Conservation (phyloP, 108 stramenopile species). For the Parmales sp. region DNA sequence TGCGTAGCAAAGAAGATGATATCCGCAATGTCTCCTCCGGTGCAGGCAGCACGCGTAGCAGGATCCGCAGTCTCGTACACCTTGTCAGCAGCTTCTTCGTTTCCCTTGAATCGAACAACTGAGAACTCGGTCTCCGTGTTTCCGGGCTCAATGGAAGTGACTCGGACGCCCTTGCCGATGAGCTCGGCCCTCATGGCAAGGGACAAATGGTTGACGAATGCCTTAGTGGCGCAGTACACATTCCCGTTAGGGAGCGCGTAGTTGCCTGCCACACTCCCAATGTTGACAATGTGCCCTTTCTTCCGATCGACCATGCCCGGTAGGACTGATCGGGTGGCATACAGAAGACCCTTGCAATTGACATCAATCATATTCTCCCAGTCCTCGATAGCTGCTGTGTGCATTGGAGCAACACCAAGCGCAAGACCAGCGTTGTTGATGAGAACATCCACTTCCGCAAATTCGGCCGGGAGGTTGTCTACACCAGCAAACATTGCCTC, state of each 20-base stretch:
- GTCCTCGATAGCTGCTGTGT: no score
- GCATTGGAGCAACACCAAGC: no score
- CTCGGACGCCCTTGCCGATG: background rate
- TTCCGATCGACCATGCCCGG: background rate
- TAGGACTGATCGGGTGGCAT: background rate
- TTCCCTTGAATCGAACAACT: background rate
- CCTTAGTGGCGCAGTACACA: background rate
- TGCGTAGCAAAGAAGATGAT: background rate
- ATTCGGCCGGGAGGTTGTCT: slow-evolving; percentile 10
- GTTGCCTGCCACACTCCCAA: background rate
- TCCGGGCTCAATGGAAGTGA: background rate
- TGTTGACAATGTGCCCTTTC: background rate
- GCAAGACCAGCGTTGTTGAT: slow-evolving; percentile 20
- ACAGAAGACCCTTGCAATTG: background rate
- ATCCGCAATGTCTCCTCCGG: background rate
- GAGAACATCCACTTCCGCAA: slow-evolving; percentile 13
- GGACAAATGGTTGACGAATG: background rate
- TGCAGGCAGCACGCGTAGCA: background rate
- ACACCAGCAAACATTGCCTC: no score
- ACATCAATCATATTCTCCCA: background rate
- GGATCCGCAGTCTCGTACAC: background rate
- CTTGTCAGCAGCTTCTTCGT: no score
- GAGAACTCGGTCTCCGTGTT: background rate
- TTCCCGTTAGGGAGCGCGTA: background rate
- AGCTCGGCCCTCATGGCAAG: background rate